Percentiles rank a stretch among this genome's conserved stretches.
phyloP scores from a whole-genome alignment of 1,284 basidiomycete species.

The Sanghuangporus baumii region DNA sequence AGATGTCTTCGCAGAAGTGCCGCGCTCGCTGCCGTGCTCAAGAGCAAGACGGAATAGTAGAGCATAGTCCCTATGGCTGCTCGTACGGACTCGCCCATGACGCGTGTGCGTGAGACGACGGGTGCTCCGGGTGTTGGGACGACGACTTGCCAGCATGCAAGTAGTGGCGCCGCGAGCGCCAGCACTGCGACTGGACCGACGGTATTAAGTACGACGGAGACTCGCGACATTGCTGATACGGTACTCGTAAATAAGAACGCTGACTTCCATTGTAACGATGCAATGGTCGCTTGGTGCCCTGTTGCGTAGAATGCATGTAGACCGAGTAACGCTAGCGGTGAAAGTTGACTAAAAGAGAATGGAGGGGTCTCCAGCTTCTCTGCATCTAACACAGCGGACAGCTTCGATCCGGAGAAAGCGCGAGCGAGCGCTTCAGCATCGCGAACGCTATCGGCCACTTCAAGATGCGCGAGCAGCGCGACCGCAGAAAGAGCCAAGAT shows the following conservation, averaged over 20 bases:
- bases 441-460: conserved; percentile 73
- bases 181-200: conserved; percentile 68
- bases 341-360: conserved; percentile 61
- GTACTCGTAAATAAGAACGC: conserved; percentile 75
- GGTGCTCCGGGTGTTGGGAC: conserved; percentile 34
- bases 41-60: conserved; percentile 64
- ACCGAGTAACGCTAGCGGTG: conserved; percentile 72
- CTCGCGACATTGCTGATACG: conserved; percentile 65
- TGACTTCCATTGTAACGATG: conserved; percentile 93
- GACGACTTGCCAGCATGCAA: conserved; percentile 87
- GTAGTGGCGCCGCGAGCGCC: conserved; percentile 61
- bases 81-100: conserved; percentile 36
- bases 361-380: conserved; percentile 27
- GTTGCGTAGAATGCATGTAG: conserved; percentile 80
- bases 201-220: conserved; percentile 80
- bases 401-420: conserved; percentile 40
- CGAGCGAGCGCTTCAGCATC: conserved; percentile 60
- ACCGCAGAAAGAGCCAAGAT: conserved; percentile 59
- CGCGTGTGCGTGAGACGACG: conserved; percentile 19
- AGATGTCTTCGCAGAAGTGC: conserved; percentile 82
- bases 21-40: conserved; percentile 71
- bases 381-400: conserved; percentile 37
- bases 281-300: conserved; percentile 87
- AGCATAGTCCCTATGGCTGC: conserved; percentile 60
- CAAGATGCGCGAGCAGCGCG: conserved; percentile 67